Evolutionary conservation across 2,329 filamentous ascomycete species (phyloP).

Genomic region (Alternaria sp.): DNA sequence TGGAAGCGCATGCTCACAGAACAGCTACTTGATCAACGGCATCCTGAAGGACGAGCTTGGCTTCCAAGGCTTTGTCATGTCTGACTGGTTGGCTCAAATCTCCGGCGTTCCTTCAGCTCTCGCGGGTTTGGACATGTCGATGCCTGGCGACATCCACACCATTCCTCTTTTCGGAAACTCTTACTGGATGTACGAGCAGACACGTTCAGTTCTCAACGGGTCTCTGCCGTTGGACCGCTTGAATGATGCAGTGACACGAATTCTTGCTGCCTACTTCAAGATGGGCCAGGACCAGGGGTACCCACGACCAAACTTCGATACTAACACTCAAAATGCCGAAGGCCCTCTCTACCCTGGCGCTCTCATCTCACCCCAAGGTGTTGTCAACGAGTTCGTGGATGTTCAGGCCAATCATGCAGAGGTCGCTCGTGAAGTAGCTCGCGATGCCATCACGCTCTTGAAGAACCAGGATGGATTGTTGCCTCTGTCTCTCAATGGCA

Average conservation of each 20-base stretch:
- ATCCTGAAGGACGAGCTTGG: conserved; percentile 87
- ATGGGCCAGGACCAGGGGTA: conserved; percentile 51
- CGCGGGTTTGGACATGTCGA: conserved; percentile 83
- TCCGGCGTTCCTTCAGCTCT: conserved; percentile 81
- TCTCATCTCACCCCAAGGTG: conserved; percentile 65
- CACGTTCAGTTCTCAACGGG: conserved; percentile 78
- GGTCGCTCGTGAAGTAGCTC: conserved; percentile 60
- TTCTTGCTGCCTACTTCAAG: conserved; percentile 87
- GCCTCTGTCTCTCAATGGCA: conserved; percentile 53
- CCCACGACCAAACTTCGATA: conserved; percentile 55
- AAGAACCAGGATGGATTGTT: conserved; percentile 70
- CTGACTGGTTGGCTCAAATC: conserved; percentile 86
- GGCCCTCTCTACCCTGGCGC: conserved; percentile 49
- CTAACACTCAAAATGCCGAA: conserved; percentile 45
- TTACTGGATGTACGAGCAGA: conserved; percentile 76
- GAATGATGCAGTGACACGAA: conserved; percentile 86
- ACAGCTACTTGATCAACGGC: conserved; percentile 82
- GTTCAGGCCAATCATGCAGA: conserved; percentile 63
- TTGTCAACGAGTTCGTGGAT: conserved; percentile 74
- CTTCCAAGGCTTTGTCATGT: conserved; percentile 75
- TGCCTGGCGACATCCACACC: conserved; percentile 74
- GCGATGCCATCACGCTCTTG: conserved; percentile 65
- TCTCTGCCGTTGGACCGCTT: conserved; percentile 82
- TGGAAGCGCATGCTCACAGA: conserved; percentile 68
- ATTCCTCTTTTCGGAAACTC: conserved; percentile 56